Evolutionary conservation across 1,284 basidiomycete species (phyloP), one percentile per base, ranked within the genome.

Genomic region (Coniferiporia sulphurascens): DNA sequence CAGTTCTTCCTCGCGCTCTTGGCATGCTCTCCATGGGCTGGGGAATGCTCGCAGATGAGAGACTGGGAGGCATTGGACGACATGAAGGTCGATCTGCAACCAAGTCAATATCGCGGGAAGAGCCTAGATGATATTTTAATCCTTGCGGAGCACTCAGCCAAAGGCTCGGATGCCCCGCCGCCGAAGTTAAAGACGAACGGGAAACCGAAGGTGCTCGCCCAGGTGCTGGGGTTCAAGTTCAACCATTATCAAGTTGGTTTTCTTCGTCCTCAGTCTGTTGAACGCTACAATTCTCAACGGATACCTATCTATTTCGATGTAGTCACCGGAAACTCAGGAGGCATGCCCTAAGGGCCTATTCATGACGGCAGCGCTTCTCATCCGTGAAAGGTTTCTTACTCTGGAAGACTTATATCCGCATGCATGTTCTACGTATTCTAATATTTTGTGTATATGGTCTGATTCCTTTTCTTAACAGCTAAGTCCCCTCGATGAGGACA

Each of bases 201-300:
- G 65, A 73, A 80, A 63, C 71, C 89, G 65, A 74, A 85, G 51
- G 87, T 94, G 13, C 77, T 96, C 63, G 90, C 93, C 8, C 93
- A 98, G 72, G 88, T 98, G 1, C 77, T 99, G 12, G 96, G 96
- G 19, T 98, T 98, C 81, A 98, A 99, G 71, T 97, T 97, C 68
- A 80, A 81, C 9, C 87, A 90, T 72, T 98, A 96, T 73, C 87
- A 93, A 74, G 91, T 91, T 64, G 57, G 81, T 67, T 54, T 32
- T 38, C 52, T 32, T 22, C n/a, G 15, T 13, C 6, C 38, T 48
- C 17, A 8, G 62, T 52, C 59, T 50, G 59, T 52, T 4, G 52
- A 36, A 38, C 21, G 32, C 22, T 9, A 46, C 55, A 52, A 52
- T 62, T 45, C 51, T 57, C 49, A 61, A 52, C 41, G 19, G 15